Evolutionary conservation across 139 green algal genomes (phyloP), one percentile per base, ranked within the genome.

Genomic region (Coelastrella sp.): DNA sequence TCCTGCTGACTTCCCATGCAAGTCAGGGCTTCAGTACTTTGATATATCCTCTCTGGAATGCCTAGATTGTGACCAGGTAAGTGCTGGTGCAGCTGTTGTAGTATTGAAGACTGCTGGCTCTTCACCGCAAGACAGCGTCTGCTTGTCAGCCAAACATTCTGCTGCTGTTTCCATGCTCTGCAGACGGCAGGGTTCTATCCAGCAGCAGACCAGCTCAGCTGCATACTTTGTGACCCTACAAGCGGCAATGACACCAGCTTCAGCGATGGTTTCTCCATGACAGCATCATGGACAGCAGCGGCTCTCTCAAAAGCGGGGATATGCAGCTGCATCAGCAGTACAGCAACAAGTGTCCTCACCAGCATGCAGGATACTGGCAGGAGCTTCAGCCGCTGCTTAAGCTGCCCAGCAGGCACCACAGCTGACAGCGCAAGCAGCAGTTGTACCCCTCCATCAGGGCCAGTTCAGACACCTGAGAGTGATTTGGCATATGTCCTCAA

Each of bases 381-480:
- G 24, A 12, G 19, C 25, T 82, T 79, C 7, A 65, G 73, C 63
- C 87, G 92, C 6, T 94, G 92, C 89, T 63, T 94, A n/a, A 20
- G 80, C 12, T 94, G 92, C 61, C 88, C 88, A 6, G 27, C 59
- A 60, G 90, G 90, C 87, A 91, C 82, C 8, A 56, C 65, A 3
- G n/a, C 88, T 49, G 92, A 91, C 84, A 78, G 59, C 7, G 57
- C 24, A 63, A 90, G 25, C n/a, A 87, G 82, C 66, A 78, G 17
- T 35, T 93, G 91, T 61, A 63, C 65, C 60, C 78, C 86, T 14
- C 56, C 79, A 27, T 80, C 57, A 20, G 84, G 60, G 14, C 25
- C 68, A 61, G 79, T 85, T 22, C n/a, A 24, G 6, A 91, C 81
- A 59, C 22, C 90, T 65, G 68, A 15, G 5, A 79, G 11, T 12